phyloP scores from a whole-genome alignment of 2,329 filamentous ascomycete genomes.

The Remersonia thermophila region DNA sequence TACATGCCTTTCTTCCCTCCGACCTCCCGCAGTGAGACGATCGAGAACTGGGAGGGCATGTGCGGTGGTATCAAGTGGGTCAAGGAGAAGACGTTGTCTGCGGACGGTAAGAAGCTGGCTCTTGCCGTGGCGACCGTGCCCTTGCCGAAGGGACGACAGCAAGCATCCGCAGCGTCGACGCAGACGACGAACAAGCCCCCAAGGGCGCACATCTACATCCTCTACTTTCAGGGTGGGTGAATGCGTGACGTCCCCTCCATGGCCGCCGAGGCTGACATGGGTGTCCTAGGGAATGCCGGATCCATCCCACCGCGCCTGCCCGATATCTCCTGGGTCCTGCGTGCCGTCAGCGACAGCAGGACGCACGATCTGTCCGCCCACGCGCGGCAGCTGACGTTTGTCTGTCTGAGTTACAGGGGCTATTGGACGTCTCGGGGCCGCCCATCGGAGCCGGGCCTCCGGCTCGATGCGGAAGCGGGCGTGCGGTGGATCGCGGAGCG shows the following conservation, averaged over 20 bases:
- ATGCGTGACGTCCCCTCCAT: not conserved
- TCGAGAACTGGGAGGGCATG: conserved; percentile 47
- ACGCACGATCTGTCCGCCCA: conserved; percentile 13
- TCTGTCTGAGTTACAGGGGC: conserved; percentile 53
- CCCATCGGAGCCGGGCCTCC: conserved; percentile 57
- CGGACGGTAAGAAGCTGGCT: conserved; percentile 54
- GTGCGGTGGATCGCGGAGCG: conserved; percentile 45
- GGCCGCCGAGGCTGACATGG: too few relatives aligned
- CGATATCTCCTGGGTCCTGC: conserved; percentile 41
- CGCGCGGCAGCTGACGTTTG: conserved; percentile 29
- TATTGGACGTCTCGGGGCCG: conserved; percentile 68
- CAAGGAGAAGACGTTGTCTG: conserved; percentile 46
- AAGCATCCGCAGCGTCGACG: not conserved
- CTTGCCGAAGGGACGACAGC: conserved; percentile 10
- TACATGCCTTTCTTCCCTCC: conserved; percentile 69
- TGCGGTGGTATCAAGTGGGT: conserved; percentile 55
- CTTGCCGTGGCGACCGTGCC: conserved; percentile 40
- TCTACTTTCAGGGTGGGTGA: conserved; percentile 42
- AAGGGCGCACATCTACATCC: conserved; percentile 34
- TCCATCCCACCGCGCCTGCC: conserved; percentile 45
- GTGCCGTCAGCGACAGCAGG: conserved; percentile 28
- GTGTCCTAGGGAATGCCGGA: conserved; percentile 41
- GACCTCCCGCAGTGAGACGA: conserved; percentile 53
- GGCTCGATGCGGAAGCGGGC: conserved; percentile 53
- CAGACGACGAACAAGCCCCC: not conserved